Base-by-base conservation (phyloP, 768 basidiomycete genomes). In the Glaciozyma martinii region DNA sequence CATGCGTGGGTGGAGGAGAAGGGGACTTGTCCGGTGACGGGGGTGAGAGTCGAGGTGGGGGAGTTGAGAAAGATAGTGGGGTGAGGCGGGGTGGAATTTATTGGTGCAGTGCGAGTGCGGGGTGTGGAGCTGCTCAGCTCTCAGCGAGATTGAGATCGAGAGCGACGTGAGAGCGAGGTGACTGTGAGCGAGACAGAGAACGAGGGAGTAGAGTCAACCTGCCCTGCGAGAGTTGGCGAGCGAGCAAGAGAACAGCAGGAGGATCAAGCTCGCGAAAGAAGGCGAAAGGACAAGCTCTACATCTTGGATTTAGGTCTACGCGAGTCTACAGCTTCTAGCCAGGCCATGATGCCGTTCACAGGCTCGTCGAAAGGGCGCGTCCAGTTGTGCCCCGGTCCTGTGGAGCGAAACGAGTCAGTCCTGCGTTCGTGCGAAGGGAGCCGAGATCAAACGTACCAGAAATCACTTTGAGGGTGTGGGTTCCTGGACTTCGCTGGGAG, bases 31-130 rank as follows among this genome's bases (percentile, higher is more conserved):
- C 60, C 63, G 8, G 66, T 62, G 25, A 62, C 52, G 27, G 63
- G 69, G 3, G 63, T 60, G 32, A 63, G 47, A 61, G 66, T 67
- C 43, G 63, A 65, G 58, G 37, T 65, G 19, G 61, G 54, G 3
- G 32, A 53, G 32, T 47, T 71, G 60, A 52, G 69, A 59, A 60
- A 61, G 53, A 65, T 71, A n/a, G 65, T 71, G 66, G 68, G 68
- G 19, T 33, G 42, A 55, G n/a, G n/a, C n/a, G n/a, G n/a, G n/a
- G n/a, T 10, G 40, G 46, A 40, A n/a, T 25, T 12, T 16, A 49
- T 8, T n/a, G n/a, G n/a, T n/a, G n/a, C n/a, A n/a, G n/a, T n/a
- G n/a, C n/a, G n/a, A n/a, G n/a, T n/a, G n/a, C n/a, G n/a, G n/a
- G n/a, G n/a, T n/a, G n/a, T n/a, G n/a, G n/a, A n/a, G n/a, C n/a